Percentiles rank a stretch among this genome's conserved stretches.
phyloP scores from a whole-genome alignment of 2,329 filamentous ascomycete species.

The Colletotrichum spaethianum region DNA sequence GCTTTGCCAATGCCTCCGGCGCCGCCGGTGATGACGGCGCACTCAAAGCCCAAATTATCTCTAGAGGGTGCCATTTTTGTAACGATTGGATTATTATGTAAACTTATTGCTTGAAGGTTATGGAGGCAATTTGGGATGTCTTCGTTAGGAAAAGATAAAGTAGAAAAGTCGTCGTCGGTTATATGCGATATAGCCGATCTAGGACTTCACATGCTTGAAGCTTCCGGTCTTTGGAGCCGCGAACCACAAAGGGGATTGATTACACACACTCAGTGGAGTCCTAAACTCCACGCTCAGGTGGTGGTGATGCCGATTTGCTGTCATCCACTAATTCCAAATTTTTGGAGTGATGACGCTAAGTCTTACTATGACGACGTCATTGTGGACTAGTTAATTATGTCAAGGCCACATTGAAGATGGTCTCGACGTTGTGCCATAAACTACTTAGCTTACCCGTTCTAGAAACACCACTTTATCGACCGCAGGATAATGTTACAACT shows the following conservation, averaged over 20 bases:
- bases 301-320: background rate
- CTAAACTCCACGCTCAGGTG: background rate
- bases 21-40: constrained; percentile 65
- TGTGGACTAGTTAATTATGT: too few species aligned
- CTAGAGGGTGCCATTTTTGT: constrained; percentile 4
- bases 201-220: background rate
- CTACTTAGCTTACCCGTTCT: background rate
- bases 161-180: too few species aligned
- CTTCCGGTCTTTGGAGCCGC: background rate
- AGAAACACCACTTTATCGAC: too few species aligned
- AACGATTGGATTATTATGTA: background rate
- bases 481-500: too few species aligned
- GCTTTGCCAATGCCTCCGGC: constrained; percentile 67
- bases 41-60: constrained; percentile 53
- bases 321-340: background rate
- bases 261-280: background rate
- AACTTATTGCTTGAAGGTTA: background rate
- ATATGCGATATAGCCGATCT: background rate
- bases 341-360: background rate
- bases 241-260: background rate
- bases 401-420: background rate
- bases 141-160: background rate
- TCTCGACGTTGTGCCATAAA: background rate
- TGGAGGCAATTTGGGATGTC: background rate
- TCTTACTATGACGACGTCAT: constrained; percentile 9